Base-by-base conservation (phyloP, 345 rosid species). In the Citrus inodora region DNA sequence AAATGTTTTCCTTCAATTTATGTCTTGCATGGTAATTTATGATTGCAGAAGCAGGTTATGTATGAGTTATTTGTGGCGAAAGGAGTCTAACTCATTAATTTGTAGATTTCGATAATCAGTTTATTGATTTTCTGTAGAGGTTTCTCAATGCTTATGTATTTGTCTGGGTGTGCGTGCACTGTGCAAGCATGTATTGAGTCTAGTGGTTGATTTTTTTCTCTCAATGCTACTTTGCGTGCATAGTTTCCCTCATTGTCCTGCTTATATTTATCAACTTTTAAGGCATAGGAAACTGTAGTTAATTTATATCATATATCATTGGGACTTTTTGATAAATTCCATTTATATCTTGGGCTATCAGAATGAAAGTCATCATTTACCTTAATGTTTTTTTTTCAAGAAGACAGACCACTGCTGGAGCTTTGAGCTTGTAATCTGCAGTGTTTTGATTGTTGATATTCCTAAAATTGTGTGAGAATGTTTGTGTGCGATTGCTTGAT, bases 181-280 rank as follows among this genome's bases (percentile, higher is more conserved):
- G 40, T 30, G 62, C 42, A 13, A 71, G 75, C 75, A 55, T 55
- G 58, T 60, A 53, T 60, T 60, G 53, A 21, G n/a, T 58, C 76
- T 58, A 1, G 42, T 58, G 48, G 17, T 48, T 59, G n/a, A 13
- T 73, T 59, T 59, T 58, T 58, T 55, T 58, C 62, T 61, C 38
- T 2, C 58, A 38, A 38, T 62, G 25, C 58, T 65, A 69, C 67
- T 67, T 53, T 56, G 67, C 72, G 0, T 24, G 35, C 22, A 24
- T 48, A 24, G 48, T 51, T 51, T 48, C 32, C 22, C 25, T 19
- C 21, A 30, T 63, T 46, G 11, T 63, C 10, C 60, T 46, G 19
- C 59, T 28, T 46, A 40, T 27, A 32, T 46, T 2, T 75, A 28
- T 27, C 22, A 30, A 71, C 33, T 66, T 46, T 51, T 6, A 33